Evolutionary conservation across 1,284 basidiomycete genomes (phyloP).

Genomic region (Porodaedalea pini): DNA sequence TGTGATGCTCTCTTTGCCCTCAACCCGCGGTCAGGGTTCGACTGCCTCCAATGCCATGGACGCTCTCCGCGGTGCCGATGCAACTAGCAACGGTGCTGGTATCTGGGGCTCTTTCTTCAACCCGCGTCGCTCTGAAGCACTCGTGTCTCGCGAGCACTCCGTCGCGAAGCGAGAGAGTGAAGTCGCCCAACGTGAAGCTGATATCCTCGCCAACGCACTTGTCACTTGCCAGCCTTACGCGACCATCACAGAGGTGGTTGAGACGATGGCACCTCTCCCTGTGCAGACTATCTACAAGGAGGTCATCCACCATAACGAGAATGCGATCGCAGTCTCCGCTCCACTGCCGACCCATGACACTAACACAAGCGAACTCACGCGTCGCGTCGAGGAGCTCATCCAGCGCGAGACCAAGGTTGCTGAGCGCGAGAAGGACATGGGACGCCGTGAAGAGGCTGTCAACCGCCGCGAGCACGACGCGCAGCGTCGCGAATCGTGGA

Average conservation of each 20-base stretch:
- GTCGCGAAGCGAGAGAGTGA: conserved; percentile 78
- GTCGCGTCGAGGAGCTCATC: conserved; percentile 70
- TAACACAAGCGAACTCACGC: conserved; percentile 33
- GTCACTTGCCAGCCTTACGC: conserved; percentile 47
- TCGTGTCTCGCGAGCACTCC: conserved; percentile 69
- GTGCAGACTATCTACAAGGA: conserved; percentile 79
- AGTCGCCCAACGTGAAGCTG: conserved; percentile 79
- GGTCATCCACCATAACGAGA: conserved; percentile 64
- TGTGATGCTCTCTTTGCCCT: conserved; percentile 79
- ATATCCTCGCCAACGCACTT: conserved; percentile 68
- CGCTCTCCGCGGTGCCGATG: conserved; percentile 17
- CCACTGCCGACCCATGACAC: conserved; percentile 55
- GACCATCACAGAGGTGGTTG: conserved; percentile 39
- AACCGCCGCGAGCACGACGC: conserved; percentile 81
- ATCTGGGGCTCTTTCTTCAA: conserved; percentile 62
- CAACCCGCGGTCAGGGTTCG: conserved; percentile 31
- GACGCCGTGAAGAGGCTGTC: conserved; percentile 74
- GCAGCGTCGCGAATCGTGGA: conserved; percentile 78
- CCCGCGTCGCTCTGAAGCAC: conserved; percentile 73
- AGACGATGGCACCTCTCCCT: conserved; percentile 46
- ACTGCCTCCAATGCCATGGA: conserved; percentile 1
- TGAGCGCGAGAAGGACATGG: conserved; percentile 77
- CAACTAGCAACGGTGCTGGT: conserved; percentile 42
- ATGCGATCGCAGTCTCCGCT: conserved; percentile 67
- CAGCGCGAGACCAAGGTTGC: conserved; percentile 79